Evolutionary conservation across 305 asterid species (phyloP), one percentile per base, ranked within the genome.

Genomic region (Coffea humblotiana): DNA sequence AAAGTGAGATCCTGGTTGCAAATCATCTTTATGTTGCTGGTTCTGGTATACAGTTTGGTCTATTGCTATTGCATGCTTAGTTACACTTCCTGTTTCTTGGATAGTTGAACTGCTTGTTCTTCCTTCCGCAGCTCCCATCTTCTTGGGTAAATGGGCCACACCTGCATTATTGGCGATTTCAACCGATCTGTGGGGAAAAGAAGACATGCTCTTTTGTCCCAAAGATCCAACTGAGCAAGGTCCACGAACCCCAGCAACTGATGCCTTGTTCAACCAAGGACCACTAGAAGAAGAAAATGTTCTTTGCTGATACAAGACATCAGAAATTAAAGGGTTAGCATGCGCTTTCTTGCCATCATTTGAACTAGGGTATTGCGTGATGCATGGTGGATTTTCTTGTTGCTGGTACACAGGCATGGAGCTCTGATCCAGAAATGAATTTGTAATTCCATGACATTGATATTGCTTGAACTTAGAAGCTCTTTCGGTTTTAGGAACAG

Each of bases 171-270:
- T 87, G 70, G 72, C 85, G 81, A 70, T 72, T 66, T 79, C 87
- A 79, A 79, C 81, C 75, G 81, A 75, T 83, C 83, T 47, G 83
- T 90, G 84, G 82, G 81, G 78, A 86, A 87, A 80, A 58, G 90
- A 85, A 74, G 89, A 83, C 73, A 72, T 64, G 87, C 85, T 79
- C 65, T 84, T 85, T 70, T 85, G 85, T 86, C 83, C 92, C 47
- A 83, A 84, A 66, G 72, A 73, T 69, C 80, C 83, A 66, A 80
- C 81, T 81, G 58, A 52, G 77, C 76, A 87, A 77, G 79, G 78
- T 85, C 85, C 94, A 86, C 77, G 85, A 78, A 71, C 85, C 86
- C 86, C 86, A 82, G 74, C 86, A 71, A 85, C 85, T 83, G 83
- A 70, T 65, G 83, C 75, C 90, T 75, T 85, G 87, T 82, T 84